These are phyloP conservation scores for Paspalum vaginatum DNA, from an alignment of 176 grass and related monocot genomes.

Conservation along the genomic window DNA sequence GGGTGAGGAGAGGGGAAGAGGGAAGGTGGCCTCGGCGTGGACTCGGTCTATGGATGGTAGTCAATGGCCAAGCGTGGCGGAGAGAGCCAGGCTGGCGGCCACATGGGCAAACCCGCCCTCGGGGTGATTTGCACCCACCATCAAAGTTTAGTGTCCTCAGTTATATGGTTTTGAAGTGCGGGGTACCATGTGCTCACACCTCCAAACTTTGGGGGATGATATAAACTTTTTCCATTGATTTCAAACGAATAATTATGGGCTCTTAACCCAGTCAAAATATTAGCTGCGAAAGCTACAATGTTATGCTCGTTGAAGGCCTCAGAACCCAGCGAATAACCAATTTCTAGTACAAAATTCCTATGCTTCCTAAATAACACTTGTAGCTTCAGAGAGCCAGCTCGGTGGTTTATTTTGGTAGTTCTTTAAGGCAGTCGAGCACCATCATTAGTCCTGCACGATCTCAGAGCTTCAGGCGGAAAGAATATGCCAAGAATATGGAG, in stretches of 20 bases:
- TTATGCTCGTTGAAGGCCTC: constrained; percentile 3
- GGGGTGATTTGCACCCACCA: too few relatives aligned
- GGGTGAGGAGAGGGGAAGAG: too few relatives aligned
- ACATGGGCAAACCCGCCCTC: too few relatives aligned
- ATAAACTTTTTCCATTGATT: too few relatives aligned
- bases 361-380: constrained; percentile 48
- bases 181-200: too few relatives aligned
- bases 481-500: constrained; percentile 40
- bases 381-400: constrained; percentile 39
- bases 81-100: too few relatives aligned
- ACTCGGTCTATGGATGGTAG: too few relatives aligned
- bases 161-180: too few relatives aligned
- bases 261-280: constrained; percentile 51
- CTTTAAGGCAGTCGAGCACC: constrained; percentile 41
- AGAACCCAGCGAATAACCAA: constrained; percentile 19
- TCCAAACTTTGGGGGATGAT: too few relatives aligned
- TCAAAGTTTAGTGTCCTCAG: too few relatives aligned
- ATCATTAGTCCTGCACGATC: constrained; percentile 52
- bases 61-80: too few relatives aligned
- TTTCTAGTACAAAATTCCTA: constrained; percentile 53
- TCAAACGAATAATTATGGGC: constrained; percentile 25
- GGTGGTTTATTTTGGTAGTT: constrained; percentile 39
- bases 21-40: too few relatives aligned
- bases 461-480: constrained; percentile 55
- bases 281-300: constrained; percentile 23